Percentiles rank a stretch among this genome's conserved stretches.
phyloP scores from a whole-genome alignment of 2,329 filamentous ascomycete genomes.

The Epichloe sp. region DNA sequence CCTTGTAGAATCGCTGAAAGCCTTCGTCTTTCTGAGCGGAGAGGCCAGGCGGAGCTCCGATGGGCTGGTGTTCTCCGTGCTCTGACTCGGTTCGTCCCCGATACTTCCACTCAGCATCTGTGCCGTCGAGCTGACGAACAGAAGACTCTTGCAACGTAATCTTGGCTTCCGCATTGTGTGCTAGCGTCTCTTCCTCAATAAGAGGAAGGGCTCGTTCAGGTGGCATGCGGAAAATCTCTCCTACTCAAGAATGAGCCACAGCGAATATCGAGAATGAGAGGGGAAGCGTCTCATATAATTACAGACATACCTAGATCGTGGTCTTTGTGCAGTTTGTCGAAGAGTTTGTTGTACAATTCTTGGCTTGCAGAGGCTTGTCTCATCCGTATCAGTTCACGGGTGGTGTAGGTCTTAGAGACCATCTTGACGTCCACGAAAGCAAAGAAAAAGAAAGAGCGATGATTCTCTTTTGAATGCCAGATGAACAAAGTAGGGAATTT shows the following conservation, averaged over 20 bases:
- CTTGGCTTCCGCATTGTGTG: slow-evolving; percentile 5
- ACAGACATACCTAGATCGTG: slow-evolving; percentile 26
- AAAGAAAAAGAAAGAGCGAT: slow-evolving; percentile 28
- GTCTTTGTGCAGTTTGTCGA: slow-evolving; percentile 24
- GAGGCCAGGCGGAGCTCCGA: slow-evolving; percentile 39
- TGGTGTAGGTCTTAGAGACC: slow-evolving; percentile 29
- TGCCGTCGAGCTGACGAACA: slow-evolving; percentile 24
- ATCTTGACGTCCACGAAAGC: slow-evolving; percentile 27
- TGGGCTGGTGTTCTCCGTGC: slow-evolving; percentile 29
- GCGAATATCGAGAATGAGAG: neutral
- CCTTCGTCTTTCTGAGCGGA: slow-evolving; percentile 47
- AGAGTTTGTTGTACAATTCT: slow-evolving; percentile 17
- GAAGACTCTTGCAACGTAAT: slow-evolving; percentile 7
- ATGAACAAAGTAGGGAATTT: slow-evolving; percentile 26
- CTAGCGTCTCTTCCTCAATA: slow-evolving; percentile 18
- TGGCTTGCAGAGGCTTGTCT: slow-evolving; percentile 14
- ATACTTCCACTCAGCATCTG: slow-evolving; percentile 31
- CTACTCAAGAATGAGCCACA: slow-evolving; percentile 8
- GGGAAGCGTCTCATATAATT: too few species aligned
- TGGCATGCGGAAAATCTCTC: slow-evolving; percentile 19
- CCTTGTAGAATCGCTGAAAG: slow-evolving; percentile 55
- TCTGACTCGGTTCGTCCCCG: slow-evolving; percentile 32
- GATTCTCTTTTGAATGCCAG: slow-evolving; percentile 21
- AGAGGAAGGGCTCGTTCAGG: slow-evolving; percentile 15
- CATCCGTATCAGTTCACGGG: slow-evolving; percentile 30